Evolutionary conservation across 768 basidiomycete species (phyloP).

Genomic region (Rubroboletus satanas): DNA sequence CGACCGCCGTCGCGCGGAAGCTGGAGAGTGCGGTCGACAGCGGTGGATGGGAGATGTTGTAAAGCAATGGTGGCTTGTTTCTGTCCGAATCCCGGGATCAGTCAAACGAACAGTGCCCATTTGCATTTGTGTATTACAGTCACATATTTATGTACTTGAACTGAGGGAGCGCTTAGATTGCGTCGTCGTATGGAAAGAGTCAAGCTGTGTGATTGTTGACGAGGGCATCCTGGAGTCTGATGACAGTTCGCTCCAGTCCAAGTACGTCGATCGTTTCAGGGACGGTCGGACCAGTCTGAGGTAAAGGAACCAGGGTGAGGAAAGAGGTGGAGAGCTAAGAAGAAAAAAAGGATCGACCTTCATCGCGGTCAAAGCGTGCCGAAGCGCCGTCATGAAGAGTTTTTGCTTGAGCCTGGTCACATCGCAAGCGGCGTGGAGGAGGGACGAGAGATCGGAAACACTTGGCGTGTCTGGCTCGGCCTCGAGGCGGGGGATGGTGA

Average conservation of each 20-base stretch:
- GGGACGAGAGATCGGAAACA: slow-evolving; percentile 27
- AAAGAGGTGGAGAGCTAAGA: not conserved
- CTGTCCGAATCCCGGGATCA: not conserved
- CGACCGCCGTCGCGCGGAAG: slow-evolving; percentile 85
- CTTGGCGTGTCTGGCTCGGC: not conserved
- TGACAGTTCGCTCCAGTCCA: slow-evolving; percentile 27
- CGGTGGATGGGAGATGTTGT: slow-evolving; percentile 93
- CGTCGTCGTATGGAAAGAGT: not conserved
- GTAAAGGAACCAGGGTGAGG: not conserved
- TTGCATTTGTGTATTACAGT: not conserved
- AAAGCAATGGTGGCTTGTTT: not conserved
- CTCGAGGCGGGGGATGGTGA: slow-evolving; percentile 2
- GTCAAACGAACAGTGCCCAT: not conserved
- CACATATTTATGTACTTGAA: not conserved
- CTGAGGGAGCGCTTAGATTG: not conserved
- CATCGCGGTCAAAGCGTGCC: slow-evolving; percentile 78
- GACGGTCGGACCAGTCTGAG: slow-evolving; percentile 41
- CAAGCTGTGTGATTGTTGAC: not conserved
- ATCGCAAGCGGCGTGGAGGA: slow-evolving; percentile 45
- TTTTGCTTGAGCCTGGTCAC: slow-evolving; percentile 41
- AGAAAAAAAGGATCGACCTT: slow-evolving; percentile 50
- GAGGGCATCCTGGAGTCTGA: slow-evolving; percentile 18
- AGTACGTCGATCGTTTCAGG: slow-evolving; percentile 39
- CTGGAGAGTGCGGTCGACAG: slow-evolving; percentile 82
- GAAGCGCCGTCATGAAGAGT: slow-evolving; percentile 64